Percentiles rank a stretch among this genome's conserved stretches.
Evolutionary conservation across 148 eudicot genomes (phyloP).

Genomic region (Spergularia marina): DNA sequence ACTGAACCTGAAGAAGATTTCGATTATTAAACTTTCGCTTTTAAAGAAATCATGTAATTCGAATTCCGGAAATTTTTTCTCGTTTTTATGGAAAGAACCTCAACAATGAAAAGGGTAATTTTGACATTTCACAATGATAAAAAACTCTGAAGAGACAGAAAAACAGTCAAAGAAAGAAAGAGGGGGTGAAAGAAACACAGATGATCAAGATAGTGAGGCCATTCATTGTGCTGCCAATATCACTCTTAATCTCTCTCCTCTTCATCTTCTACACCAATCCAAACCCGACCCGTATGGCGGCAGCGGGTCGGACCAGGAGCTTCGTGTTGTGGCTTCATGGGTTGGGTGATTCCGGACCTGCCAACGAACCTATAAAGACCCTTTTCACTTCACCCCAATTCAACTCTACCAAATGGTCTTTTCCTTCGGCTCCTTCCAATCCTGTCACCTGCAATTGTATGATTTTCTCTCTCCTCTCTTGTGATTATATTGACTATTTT

Average conservation of each 20-base stretch:
- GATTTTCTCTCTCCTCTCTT: constrained; percentile 16
- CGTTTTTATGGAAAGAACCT: no score
- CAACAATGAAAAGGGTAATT: neutral
- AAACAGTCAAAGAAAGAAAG: neutral
- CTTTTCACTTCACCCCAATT: constrained; percentile 75
- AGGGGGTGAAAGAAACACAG: neutral
- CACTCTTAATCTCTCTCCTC: constrained; percentile 42
- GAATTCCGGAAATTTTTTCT: no score
- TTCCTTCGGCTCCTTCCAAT: constrained; percentile 82
- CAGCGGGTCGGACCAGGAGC: constrained; percentile 36
- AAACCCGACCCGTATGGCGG: constrained; percentile 39
- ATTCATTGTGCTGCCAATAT: constrained; percentile 34
- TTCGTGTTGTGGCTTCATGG: constrained; percentile 93
- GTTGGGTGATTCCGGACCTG: constrained; percentile 94
- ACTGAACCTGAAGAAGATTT: no score
- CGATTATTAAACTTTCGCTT: no score
- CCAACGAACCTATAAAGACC: constrained; percentile 79
- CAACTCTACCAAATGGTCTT: constrained; percentile 61
- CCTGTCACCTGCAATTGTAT: constrained; percentile 87
- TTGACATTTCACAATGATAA: neutral
- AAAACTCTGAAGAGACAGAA: neutral
- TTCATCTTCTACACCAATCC: constrained; percentile 34
- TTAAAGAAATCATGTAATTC: no score
- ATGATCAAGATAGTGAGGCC: constrained; percentile 26
- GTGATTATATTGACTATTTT: neutral